phyloP scores from a whole-genome alignment of 768 basidiomycete species.

The Amanita molliuscula region DNA sequence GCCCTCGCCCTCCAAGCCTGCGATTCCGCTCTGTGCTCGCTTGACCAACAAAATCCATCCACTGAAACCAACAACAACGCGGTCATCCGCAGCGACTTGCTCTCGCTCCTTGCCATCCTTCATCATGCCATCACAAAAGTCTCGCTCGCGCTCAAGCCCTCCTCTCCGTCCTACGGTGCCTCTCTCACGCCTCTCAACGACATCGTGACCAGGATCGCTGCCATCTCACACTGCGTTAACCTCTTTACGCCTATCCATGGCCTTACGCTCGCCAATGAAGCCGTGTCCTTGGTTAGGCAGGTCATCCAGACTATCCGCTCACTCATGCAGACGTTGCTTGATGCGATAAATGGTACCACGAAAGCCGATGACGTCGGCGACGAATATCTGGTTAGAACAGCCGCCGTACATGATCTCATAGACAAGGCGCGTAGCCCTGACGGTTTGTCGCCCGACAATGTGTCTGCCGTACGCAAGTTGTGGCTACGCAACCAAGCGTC shows the following conservation, averaged over 20 bases:
- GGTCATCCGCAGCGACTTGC: constrained; percentile 42
- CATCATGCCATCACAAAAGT: constrained; percentile 49
- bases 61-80: not conserved
- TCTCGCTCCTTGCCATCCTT: constrained; percentile 49
- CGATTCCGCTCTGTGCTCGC: constrained; percentile 8
- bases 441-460: constrained; percentile 48
- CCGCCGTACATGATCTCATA: constrained; percentile 52
- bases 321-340: constrained; percentile 34
- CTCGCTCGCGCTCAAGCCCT: constrained; percentile 51
- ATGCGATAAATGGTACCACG: constrained; percentile 11
- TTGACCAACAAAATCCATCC: not conserved
- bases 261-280: constrained; percentile 33
- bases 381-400: constrained; percentile 47
- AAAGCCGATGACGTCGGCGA: constrained; percentile 20
- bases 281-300: constrained; percentile 25
- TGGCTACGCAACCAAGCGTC: constrained; percentile 45
- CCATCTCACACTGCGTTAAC: constrained; percentile 38
- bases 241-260: constrained; percentile 38
- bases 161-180: constrained; percentile 40
- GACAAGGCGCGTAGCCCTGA: constrained; percentile 32
- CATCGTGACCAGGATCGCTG: constrained; percentile 35
- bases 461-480: constrained; percentile 41
- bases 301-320: constrained; percentile 34
- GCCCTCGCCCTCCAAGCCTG: constrained; percentile 25
- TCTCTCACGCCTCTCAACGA: constrained; percentile 43